Evolutionary conservation across 352 stramenopile genomes (phyloP), one percentile per base, ranked within the genome.

Genomic region (Paralagenidium karlingii): DNA sequence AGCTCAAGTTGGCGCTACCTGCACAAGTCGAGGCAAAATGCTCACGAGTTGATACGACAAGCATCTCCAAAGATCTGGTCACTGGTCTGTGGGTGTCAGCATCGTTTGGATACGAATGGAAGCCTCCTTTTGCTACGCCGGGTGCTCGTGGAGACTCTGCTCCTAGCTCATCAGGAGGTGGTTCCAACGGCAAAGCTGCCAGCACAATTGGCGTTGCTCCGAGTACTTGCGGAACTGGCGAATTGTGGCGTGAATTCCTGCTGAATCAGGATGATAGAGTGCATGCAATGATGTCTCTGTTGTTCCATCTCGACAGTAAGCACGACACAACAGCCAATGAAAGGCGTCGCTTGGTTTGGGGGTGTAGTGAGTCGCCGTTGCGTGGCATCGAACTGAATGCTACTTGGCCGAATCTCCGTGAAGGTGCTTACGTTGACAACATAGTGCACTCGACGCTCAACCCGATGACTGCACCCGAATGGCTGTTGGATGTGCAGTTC

Each of bases 391-490:
- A 82, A 32, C 55, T 90, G 13, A 74, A 59, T 2, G 57, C 65
- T 4, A 63, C 65, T 18, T 90, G 77, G 77, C 64, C 68, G 0
- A 74, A 74, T 25, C 45, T 90, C 24, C 58, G 70, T 25, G 77
- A 90, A 63, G 77, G 77, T 5, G 75, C 68, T 5, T 90, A 83
- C 29, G 77, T 90, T 3, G 77, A 90, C 49, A 90, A 90, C 43
- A 70, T 68, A 2, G 77, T 90, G 19, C 77, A 90, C 34, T 86
- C 77, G 29, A 86, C 73, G 1, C 45, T 90, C 25, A 63, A 86
- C 36, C 65, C 74, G 1, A 60, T 49, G 16, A 69, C 60, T 6
- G 77, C 77, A 6, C 73, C 73, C 12, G 47, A 78, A 13, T 88
- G 75, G 75, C 65, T 68, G 48, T 24, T 88, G 4, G 52, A 53